Conservation (phyloP, 768 basidiomycete genomes). For the Austroboletus festivus region DNA sequence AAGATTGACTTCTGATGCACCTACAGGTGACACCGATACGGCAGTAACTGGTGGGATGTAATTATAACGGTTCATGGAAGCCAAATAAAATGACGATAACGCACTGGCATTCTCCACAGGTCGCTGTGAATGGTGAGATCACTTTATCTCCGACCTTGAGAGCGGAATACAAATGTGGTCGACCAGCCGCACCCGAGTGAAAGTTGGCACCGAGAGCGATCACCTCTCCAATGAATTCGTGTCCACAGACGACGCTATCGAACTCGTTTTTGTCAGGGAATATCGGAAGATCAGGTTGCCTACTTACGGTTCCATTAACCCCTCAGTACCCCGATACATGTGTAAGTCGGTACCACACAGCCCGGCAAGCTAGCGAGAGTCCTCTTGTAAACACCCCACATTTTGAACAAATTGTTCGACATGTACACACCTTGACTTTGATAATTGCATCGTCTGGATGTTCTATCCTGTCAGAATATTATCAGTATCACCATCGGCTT, state of each 20-base stretch:
- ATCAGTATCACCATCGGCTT: neutral
- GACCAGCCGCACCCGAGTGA: slow-evolving; percentile 37
- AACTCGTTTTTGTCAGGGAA: neutral
- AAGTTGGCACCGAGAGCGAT: slow-evolving; percentile 64
- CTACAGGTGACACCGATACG: slow-evolving; percentile 71
- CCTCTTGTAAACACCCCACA: neutral
- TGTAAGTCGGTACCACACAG: slow-evolving; percentile 78
- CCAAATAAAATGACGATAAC: slow-evolving; percentile 21
- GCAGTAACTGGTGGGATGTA: slow-evolving; percentile 50
- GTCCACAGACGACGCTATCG: slow-evolving; percentile 61
- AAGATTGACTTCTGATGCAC: slow-evolving; percentile 57
- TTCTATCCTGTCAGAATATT: slow-evolving; percentile 45
- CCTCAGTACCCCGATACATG: slow-evolving; percentile 63
- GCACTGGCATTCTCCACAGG: slow-evolving; percentile 83
- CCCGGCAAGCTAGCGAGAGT: slow-evolving; percentile 49
- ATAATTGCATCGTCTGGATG: slow-evolving; percentile 78
- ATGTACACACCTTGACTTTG: slow-evolving; percentile 55
- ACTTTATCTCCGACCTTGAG: slow-evolving; percentile 73
- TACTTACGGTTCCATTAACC: slow-evolving; percentile 51
- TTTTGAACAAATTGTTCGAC: neutral
- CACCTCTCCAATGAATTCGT: slow-evolving; percentile 77
- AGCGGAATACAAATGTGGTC: slow-evolving; percentile 61
- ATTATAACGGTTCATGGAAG: neutral
- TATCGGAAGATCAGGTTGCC: neutral
- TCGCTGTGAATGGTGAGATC: slow-evolving; percentile 77